Conservation (phyloP, 257 asterid genomes). For the Coffea canephora region DNA sequence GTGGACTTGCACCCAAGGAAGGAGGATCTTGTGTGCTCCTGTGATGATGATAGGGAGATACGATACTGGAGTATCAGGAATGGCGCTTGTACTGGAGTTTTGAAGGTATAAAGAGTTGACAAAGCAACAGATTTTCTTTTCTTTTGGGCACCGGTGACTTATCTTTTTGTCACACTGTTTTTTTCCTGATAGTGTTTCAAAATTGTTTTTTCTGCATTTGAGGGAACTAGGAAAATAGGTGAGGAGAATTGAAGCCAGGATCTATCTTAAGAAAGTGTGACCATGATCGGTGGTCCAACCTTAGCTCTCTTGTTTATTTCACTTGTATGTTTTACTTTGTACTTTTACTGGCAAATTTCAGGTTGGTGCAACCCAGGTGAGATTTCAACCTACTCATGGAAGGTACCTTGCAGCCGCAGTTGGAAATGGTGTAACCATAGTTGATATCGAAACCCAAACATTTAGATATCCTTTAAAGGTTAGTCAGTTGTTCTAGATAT, state of each 20-base stretch:
- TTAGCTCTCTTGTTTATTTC: not conserved
- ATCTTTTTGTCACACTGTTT: not conserved
- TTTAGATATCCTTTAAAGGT: slow-evolving; percentile 29
- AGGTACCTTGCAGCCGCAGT: slow-evolving; percentile 35
- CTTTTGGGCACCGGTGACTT: not conserved
- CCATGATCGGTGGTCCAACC: not conserved
- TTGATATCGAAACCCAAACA: slow-evolving; percentile 38
- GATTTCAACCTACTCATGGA: slow-evolving; percentile 37
- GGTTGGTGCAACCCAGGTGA: slow-evolving; percentile 35
- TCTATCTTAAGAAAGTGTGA: not conserved
- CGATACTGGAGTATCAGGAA: slow-evolving; percentile 37
- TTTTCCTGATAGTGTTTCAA: not conserved
- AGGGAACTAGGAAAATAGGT: not conserved
- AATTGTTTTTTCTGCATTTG: not conserved
- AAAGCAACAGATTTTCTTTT: not conserved
- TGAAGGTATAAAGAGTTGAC: slow-evolving; percentile 19
- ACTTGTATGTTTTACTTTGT: not conserved
- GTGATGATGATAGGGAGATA: slow-evolving; percentile 28
- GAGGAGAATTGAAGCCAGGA: not conserved
- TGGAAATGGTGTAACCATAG: slow-evolving; percentile 29
- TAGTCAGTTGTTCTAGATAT: not conserved
- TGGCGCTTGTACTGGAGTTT: slow-evolving; percentile 34
- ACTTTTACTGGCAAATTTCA: slow-evolving; percentile 12
- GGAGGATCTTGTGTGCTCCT: slow-evolving; percentile 34
- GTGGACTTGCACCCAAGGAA: slow-evolving; percentile 39